Evolutionary conservation across 345 rosid species (phyloP).

Genomic region (Linum usitatissimum): DNA sequence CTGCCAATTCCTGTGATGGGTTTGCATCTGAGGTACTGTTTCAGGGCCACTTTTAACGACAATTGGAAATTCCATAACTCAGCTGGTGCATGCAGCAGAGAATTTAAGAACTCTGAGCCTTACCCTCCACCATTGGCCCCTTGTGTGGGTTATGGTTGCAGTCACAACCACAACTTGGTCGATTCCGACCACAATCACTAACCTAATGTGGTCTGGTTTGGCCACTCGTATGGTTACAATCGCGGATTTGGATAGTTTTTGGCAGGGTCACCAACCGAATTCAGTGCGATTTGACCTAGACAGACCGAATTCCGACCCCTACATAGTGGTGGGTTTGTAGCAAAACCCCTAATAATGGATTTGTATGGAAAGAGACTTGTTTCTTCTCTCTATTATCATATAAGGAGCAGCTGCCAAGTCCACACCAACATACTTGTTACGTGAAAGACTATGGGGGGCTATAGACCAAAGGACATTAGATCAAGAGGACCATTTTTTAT

Average conservation of each 20-base stretch:
- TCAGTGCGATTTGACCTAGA: not conserved
- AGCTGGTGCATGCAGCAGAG: not conserved
- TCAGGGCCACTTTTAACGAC: not conserved
- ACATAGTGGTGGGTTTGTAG: too few relatives aligned
- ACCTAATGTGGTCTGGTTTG: too few relatives aligned
- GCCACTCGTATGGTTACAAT: too few relatives aligned
- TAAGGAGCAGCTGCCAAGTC: not conserved
- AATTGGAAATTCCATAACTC: not conserved
- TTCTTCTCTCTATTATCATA: not conserved
- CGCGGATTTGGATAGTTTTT: not conserved
- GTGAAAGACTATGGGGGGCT: not conserved
- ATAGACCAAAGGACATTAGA: not conserved
- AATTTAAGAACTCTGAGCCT: not conserved
- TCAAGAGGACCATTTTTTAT: too few relatives aligned
- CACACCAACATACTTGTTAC: not conserved
- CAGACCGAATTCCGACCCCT: too few relatives aligned
- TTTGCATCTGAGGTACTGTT: not conserved
- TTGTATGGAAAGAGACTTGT: not conserved
- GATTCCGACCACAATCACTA: too few relatives aligned
- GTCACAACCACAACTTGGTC: too few relatives aligned
- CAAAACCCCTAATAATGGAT: not conserved
- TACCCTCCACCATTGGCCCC: not conserved
- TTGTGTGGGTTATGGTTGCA: too few relatives aligned
- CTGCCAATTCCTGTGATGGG: not conserved
- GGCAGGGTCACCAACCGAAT: not conserved